Base-by-base conservation (phyloP, 2,329 filamentous ascomycete species). In the Apiospora arundinis region DNA sequence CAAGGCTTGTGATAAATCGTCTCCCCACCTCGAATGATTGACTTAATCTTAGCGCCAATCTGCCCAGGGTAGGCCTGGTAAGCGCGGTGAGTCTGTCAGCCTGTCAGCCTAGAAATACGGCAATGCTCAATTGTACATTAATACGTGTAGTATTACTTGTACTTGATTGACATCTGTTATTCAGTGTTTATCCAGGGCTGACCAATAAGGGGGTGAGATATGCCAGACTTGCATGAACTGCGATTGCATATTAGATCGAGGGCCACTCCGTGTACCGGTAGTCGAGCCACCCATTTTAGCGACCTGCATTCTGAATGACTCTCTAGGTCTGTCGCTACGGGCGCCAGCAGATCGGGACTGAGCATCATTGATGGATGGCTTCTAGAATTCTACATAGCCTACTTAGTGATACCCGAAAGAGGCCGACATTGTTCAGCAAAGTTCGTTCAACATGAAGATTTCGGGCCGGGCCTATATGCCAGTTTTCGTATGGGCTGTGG, bases 11-110 rank as follows among this genome's bases (percentile, higher is more conserved):
- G 56, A 32, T 32, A 8, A 40, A 21, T n/a, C 18, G 32, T 63
- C 56, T 63, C 56, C 18, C 56, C 56, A 63, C 56, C 56, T 63
- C 56, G 56, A 63, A 63, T 63, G 56, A 63, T 63, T 40, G 32
- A 48, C 32, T 32, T 32, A 32, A 32, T 32, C 32, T 48, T 63
- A 63, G 56, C 56, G 56, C 32, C 56, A 45, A n/a, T 40, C 40
- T 5, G 56, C 4, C 52, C 56, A 63, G 56, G 56, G 32, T 63
- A 40, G 18, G 56, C 32, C 56, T 63, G 56, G 32, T 32, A 32
- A 32, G 32, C 32, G 6, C n/a, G 32, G 32, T 14, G 9, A 42
- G 40, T 8, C 40, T 42, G 40, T 14, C 8, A 11, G 40, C 40
- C 40, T 11, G 40, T 42, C 40, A 42, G 40, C 40, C 40, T 42